Base-by-base conservation (phyloP, 345 rosid species). In the Eucalyptus globulus region DNA sequence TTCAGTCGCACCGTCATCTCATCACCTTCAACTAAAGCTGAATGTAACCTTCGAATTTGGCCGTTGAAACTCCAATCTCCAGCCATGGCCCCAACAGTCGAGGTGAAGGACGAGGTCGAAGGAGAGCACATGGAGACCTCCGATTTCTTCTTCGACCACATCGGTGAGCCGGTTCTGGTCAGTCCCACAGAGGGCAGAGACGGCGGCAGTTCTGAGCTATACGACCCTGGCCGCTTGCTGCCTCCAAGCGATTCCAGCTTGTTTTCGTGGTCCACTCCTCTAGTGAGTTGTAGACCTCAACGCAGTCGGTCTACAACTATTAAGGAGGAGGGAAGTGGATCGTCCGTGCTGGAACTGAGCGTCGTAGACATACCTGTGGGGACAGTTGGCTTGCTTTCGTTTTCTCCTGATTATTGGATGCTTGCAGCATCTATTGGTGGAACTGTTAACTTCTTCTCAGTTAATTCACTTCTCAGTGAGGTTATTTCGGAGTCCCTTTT, bases 91-190 rank as follows among this genome's bases (percentile, higher is more conserved):
- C 8, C 80, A 1, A 11, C 31, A 3, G 6, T 92, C 21, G 94
- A 94, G 89, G 86, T 95, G 43, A 88, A 86, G 89, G 94, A 95
- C 89, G 95, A 94, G 9, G 76, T 58, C 9, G 99, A 96, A 93
- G 99, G 98, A 80, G 95, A 93, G 72, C 93, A 88, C 89, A 86
- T 91, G 37, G 91, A 85, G 43, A 91, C 93, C 56, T 90, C 90
- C 34, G 96, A 98, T 90, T 94, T 92, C 93, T 96, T 91, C 96
- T 98, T 98, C 90, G 89, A 94, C 27, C 92, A 69, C 88, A 93
- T 98, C 90, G 97, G 99, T 44, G 93, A 92, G 87, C 91, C 97
- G 34, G 88, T 98, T 34, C 93, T 88, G 22, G 89, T 97, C 91
- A 90, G 53, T 58, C 92, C 92, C 40, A 27, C 26, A 45, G 80